Conservation (phyloP, 305 asterid species). For the Fraxinus xanthoxyloides region DNA sequence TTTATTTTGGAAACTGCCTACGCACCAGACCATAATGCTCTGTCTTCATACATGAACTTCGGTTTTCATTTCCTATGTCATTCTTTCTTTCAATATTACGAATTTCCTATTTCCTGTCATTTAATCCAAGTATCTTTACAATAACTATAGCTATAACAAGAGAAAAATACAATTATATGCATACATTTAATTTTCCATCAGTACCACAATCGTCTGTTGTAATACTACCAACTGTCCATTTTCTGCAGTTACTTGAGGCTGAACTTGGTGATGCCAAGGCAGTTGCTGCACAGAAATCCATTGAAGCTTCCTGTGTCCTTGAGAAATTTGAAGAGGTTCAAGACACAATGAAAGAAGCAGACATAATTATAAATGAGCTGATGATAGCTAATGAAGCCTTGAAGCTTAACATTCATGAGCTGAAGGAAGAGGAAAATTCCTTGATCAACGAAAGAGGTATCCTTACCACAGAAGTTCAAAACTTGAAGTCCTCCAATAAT, state of each 20-base stretch:
- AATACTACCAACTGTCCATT: not conserved
- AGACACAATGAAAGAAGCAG: conserved; percentile 87
- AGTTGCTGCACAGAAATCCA: conserved; percentile 71
- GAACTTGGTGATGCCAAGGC: conserved; percentile 84
- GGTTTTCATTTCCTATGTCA: not conserved
- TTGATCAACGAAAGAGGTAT: conserved; percentile 41
- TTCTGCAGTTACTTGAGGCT: conserved; percentile 66
- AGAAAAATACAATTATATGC: not conserved
- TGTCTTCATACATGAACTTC: not conserved
- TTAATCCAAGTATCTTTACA: not conserved
- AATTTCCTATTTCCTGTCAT: not conserved
- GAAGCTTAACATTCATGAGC: conserved; percentile 59
- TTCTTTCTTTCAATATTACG: not conserved
- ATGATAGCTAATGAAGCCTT: conserved; percentile 83
- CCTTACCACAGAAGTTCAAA: conserved; percentile 52
- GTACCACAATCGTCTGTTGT: conserved; percentile 4
- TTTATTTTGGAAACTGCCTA: not conserved
- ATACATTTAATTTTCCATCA: not conserved
- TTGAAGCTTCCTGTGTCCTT: conserved; percentile 80
- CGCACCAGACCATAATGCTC: not conserved
- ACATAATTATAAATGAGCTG: conserved; percentile 82
- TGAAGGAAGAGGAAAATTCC: conserved; percentile 50
- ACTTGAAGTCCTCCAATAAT: conserved; percentile 50
- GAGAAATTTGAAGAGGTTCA: conserved; percentile 91
- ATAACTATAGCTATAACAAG: not conserved